Base-by-base conservation (phyloP, 257 asterid genomes). In the Solanum arcanum region DNA sequence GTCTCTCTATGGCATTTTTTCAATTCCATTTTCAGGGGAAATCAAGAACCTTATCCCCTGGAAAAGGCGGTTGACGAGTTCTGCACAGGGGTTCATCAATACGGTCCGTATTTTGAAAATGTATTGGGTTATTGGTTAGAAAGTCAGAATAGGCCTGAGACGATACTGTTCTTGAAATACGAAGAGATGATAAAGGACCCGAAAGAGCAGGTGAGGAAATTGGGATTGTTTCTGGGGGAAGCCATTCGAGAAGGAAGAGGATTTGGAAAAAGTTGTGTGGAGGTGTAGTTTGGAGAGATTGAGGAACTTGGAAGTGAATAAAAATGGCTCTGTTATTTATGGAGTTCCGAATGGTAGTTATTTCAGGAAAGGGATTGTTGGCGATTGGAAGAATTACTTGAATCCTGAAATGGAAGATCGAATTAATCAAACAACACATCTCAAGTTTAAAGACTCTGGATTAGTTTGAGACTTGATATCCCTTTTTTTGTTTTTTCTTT, bases 241-340 rank as follows among this genome's bases (percentile, higher is more conserved):
- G 90, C 89, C 91, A 12, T 70, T 90, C 23, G 52, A 5, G 8
- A 62, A 33, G 23, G 92, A 91, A 52, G 87, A 33, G 39, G 88
- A 86, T 68, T 84, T 91, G 44, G 89, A 83, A 11, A 85, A 87
- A 16, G 86, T 91, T 33, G 20, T 91, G 76, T 85, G 90, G 91
- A 89, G 87, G 87, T 89, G 92, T 31, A 91, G 93, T 49, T 68
- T 91, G 41, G 90, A 87, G 83, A 91, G 91, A 89, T 83, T 91
- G 25, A 88, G 86, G 83, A 83, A 86, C 68, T 85, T 91, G 91
- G 93, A 90, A 10, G 93, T 91, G 41, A 90, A 91, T 69, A 85
- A 87, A n/a, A 88, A 31, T 7, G 93, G 93, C 6, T 87, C 91
- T 0, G 46, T 87, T 29, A 12, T 89, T 16, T 52, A 86, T 37